Evolutionary conservation across 768 basidiomycete genomes (phyloP).

Genomic region (Neoboletus subvelutipes): DNA sequence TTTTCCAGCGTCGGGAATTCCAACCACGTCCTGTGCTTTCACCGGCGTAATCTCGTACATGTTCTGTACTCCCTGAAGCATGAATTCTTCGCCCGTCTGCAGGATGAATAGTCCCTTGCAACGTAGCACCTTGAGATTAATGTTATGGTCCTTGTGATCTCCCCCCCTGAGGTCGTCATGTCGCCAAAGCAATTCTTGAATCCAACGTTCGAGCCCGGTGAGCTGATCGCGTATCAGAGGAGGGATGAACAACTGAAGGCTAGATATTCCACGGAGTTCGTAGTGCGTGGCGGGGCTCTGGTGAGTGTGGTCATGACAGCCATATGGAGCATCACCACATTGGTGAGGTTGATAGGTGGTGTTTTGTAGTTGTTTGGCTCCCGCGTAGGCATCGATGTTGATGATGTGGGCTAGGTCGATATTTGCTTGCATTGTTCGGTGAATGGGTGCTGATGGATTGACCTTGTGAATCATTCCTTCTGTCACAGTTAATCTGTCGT

Average conservation of each 20-base stretch:
- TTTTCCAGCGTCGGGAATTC: slow-evolving; percentile 67
- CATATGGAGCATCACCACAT: slow-evolving; percentile 32
- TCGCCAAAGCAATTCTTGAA: slow-evolving; percentile 84
- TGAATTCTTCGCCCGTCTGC: slow-evolving; percentile 54
- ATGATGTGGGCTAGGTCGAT: slow-evolving; percentile 79
- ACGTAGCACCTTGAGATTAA: slow-evolving; percentile 63
- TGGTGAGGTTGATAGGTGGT: slow-evolving; percentile 29
- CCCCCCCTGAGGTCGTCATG: slow-evolving; percentile 45
- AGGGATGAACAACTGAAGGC: slow-evolving; percentile 70
- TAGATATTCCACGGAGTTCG: slow-evolving; percentile 79
- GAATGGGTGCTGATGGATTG: slow-evolving; percentile 78
- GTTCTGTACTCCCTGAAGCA: slow-evolving; percentile 89
- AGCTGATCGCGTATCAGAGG: slow-evolving; percentile 48
- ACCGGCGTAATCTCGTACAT: slow-evolving; percentile 77
- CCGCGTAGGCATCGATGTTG: slow-evolving; percentile 76
- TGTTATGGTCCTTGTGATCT: slow-evolving; percentile 9
- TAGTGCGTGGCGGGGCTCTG: slow-evolving; percentile 50
- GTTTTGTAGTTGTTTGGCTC: slow-evolving; percentile 35
- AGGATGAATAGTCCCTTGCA: slow-evolving; percentile 82
- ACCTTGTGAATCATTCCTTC: slow-evolving; percentile 66
- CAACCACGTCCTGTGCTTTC: slow-evolving; percentile 38
- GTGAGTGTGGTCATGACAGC: slow-evolving; percentile 34
- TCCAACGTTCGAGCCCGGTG: slow-evolving; percentile 70
- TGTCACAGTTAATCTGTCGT: slow-evolving; percentile 43
- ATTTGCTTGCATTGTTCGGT: slow-evolving; percentile 66